These are phyloP conservation scores for Cystobasidiaceae sp. DNA, from an alignment of 1,284 basidiomycete species.

Conservation along the genomic window DNA sequence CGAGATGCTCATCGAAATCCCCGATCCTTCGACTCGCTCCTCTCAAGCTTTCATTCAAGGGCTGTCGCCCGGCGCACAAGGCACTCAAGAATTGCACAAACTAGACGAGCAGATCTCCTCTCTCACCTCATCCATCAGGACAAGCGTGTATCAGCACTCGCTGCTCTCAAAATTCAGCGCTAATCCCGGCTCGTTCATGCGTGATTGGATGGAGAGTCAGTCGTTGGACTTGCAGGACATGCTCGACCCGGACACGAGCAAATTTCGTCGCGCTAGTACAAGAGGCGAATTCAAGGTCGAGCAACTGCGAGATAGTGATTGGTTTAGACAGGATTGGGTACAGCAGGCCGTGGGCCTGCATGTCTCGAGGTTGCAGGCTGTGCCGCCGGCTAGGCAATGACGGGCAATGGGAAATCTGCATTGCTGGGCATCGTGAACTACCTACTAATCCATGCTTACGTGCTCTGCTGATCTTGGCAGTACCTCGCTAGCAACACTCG, in stretches of 20 bases:
- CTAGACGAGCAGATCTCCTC: constrained; percentile 57
- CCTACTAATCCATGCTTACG: too few species aligned
- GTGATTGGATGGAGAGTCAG: constrained; percentile 87
- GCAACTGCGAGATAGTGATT: constrained; percentile 16
- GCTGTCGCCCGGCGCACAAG: constrained; percentile 2
- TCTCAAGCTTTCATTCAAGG: constrained; percentile 34
- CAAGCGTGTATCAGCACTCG: constrained; percentile 75
- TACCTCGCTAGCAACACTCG: too few species aligned
- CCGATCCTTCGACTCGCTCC: constrained; percentile 73
- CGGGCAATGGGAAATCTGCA: too few species aligned
- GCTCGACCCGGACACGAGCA: constrained; percentile 47
- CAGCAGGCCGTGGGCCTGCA: constrained; percentile 21
- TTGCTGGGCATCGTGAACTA: too few species aligned
- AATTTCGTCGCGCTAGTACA: neutral
- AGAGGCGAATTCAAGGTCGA: neutral
- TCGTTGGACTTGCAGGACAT: constrained; percentile 83
- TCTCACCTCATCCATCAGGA: constrained; percentile 60
- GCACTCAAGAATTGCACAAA: constrained; percentile 58
- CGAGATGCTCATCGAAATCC: constrained; percentile 84
- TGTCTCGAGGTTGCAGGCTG: constrained; percentile 14
- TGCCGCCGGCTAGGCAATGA: too few species aligned
- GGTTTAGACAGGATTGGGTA: constrained; percentile 30
- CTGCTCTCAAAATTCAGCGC: constrained; percentile 78
- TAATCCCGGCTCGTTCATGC: constrained; percentile 74
- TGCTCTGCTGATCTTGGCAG: too few species aligned